Conservation (phyloP, 352 stramenopile species). For the Globisporangium middletonii region DNA sequence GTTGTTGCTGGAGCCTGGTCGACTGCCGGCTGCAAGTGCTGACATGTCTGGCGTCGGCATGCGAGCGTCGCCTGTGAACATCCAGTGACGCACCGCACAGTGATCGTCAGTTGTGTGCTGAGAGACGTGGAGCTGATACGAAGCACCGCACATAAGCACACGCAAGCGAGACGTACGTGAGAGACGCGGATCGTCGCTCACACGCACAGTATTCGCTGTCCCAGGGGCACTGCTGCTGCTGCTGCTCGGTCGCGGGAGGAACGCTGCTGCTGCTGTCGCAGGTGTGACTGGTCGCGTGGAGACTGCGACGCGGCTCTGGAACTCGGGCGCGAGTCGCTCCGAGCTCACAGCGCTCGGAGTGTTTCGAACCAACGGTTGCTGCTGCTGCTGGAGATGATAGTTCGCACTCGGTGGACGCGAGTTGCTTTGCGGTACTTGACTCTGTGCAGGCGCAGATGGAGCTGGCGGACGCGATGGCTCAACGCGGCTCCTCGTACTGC, state of each 20-base stretch:
- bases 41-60: constrained; percentile 4
- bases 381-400: background rate
- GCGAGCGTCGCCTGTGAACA: background rate
- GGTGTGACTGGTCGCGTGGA: constrained; percentile 23
- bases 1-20: constrained; percentile 2
- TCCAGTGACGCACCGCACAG: background rate
- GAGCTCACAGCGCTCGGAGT: background rate
- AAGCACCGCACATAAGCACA: background rate
- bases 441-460: constrained; percentile 11
- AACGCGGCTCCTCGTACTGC: constrained; percentile 4
- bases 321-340: constrained; percentile 10
- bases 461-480: constrained; percentile 11
- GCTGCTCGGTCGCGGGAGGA: constrained; percentile 7
- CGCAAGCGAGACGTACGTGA: constrained; percentile 6
- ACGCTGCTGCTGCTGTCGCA: constrained; percentile 5
- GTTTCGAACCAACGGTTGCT: constrained; percentile 1
- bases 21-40: background rate
- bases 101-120: background rate
- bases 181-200: constrained; percentile 15
- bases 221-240: background rate
- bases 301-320: constrained; percentile 11
- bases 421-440: background rate
- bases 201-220: background rate
- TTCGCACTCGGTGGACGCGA: background rate
- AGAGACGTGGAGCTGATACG: background rate